A percentile compares a stretch with the other conserved stretches of the same genome.
phyloP scores from a whole-genome alignment of 345 rosid genomes.

The Salix koriyanagi region DNA sequence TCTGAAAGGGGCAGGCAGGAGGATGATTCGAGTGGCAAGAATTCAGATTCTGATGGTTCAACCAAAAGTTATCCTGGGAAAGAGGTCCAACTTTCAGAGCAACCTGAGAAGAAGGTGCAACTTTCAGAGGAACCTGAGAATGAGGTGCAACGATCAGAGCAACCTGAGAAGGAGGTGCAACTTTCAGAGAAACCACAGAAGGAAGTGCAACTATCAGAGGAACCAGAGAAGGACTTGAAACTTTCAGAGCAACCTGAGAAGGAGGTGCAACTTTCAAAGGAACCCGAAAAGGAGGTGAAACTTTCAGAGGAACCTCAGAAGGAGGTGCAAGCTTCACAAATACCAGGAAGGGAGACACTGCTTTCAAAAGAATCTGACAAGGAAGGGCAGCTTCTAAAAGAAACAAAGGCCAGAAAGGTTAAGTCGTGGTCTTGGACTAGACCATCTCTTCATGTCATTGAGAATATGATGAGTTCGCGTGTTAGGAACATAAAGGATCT shows the following conservation, averaged over 20 bases:
- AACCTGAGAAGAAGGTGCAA: conserved; percentile 3
- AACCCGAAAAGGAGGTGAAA: neutral
- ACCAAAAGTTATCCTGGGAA: conserved; percentile 19
- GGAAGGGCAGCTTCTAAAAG: conserved; percentile 35
- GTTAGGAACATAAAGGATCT: conserved; percentile 42
- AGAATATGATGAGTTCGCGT: conserved; percentile 66
- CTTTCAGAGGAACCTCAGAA: neutral
- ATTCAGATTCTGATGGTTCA: conserved; percentile 29
- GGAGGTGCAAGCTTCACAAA: conserved; percentile 6
- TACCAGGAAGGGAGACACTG: conserved; percentile 2
- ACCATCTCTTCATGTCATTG: conserved; percentile 57
- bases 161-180: neutral
- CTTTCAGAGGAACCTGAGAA: conserved; percentile 1
- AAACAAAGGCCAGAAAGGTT: conserved; percentile 34
- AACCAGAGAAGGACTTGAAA: neutral
- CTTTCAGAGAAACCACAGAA: neutral
- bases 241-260: neutral
- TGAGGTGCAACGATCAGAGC: conserved; percentile 5
- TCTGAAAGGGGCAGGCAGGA: conserved; percentile 13
- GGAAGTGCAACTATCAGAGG: neutral
- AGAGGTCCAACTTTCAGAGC: conserved; percentile 1
- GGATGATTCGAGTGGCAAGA: conserved; percentile 26
- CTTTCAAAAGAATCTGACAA: conserved; percentile 18
- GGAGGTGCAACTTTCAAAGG: neutral
- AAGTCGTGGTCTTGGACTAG: conserved; percentile 60